Conservation (phyloP, 2,329 filamentous ascomycete genomes). For the Lasiodiplodia hormozganensis region DNA sequence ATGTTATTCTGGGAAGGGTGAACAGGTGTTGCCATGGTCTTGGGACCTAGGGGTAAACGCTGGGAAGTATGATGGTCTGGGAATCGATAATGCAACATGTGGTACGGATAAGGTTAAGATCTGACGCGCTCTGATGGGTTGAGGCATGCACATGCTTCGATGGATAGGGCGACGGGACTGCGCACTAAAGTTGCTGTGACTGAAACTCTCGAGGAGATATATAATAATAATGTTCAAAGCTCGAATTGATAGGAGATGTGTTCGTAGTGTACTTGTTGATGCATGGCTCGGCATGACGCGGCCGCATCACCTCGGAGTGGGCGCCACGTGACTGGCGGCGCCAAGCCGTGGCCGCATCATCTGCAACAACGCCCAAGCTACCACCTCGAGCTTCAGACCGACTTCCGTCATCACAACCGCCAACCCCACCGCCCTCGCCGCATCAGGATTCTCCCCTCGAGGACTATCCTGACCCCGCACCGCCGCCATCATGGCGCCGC, state of each 20-base stretch:
- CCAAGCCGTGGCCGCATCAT: slow-evolving; percentile 18
- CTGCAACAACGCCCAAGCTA: slow-evolving; percentile 25
- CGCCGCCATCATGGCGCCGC: slow-evolving; percentile 61
- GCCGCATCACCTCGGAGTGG: not conserved
- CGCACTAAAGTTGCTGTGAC: not conserved
- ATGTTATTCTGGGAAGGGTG: not conserved
- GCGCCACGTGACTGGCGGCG: slow-evolving; percentile 7
- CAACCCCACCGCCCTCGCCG: slow-evolving; percentile 1
- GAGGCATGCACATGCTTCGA: not conserved
- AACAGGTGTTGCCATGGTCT: slow-evolving; percentile 1
- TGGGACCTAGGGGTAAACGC: slow-evolving; percentile 1
- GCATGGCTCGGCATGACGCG: not conserved
- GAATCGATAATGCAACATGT: slow-evolving; percentile 11
- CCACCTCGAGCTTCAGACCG: slow-evolving; percentile 19
- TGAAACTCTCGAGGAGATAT: not conserved
- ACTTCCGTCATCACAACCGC: slow-evolving; percentile 6
- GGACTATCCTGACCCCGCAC: slow-evolving; percentile 14
- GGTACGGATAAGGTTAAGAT: not conserved
- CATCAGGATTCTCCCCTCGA: slow-evolving; percentile 15
- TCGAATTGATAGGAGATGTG: not conserved
- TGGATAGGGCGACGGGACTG: not conserved
- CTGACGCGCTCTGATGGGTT: not conserved
- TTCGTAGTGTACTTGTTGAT: not conserved
- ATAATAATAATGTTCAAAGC: not conserved
- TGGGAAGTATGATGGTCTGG: not conserved